A percentile compares a stretch with the other conserved stretches of the same genome.
phyloP scores from a whole-genome alignment of 2,329 filamentous ascomycete genomes.

The Arthroderma sp. region DNA sequence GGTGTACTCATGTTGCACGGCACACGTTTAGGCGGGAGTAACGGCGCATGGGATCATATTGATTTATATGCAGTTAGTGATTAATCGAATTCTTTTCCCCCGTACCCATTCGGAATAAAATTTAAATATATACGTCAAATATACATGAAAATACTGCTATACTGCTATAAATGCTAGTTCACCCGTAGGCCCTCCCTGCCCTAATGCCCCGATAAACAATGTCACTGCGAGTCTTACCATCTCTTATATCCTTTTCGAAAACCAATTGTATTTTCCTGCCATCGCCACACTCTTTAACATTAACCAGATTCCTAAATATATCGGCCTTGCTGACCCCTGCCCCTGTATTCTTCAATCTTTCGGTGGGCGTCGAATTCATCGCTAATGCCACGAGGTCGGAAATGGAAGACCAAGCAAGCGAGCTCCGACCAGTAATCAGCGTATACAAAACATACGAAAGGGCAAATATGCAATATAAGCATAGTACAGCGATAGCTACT shows the following conservation, averaged over 20 bases:
- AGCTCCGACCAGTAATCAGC: neutral
- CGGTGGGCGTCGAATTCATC: slow-evolving; percentile 9
- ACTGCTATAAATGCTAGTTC: neutral
- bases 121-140: no score
- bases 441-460: neutral
- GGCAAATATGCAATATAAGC: neutral
- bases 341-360: slow-evolving; percentile 8
- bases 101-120: no score
- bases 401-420: slow-evolving; percentile 6
- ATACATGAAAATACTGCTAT: neutral
- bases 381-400: slow-evolving; percentile 9
- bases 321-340: no score
- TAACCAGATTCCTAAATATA: no score
- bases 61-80: neutral
- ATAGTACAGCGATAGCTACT: neutral
- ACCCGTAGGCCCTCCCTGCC: neutral
- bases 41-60: neutral
- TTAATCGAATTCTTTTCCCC: no score
- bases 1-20: neutral
- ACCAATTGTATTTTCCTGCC: neutral
- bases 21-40: neutral
- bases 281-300: no score
- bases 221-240: neutral
- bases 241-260: neutral
- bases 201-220: neutral